A percentile compares a stretch with the other conserved stretches of the same genome.
Conservation (phyloP, 768 basidiomycete genomes). For the Tulasnella sp. region DNA sequence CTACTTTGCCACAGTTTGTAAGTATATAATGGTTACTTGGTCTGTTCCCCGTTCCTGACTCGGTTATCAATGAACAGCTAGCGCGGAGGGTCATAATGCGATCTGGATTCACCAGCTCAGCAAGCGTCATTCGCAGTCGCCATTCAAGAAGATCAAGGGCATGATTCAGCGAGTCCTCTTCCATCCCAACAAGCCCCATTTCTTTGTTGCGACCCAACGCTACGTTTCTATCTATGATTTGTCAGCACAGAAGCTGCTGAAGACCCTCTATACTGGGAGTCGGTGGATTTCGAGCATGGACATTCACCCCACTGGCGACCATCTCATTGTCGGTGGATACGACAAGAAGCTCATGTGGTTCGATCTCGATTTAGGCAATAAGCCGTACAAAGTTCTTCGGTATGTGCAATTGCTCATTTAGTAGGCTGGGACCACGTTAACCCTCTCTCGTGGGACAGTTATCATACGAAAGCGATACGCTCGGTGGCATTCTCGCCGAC, state of each 20-base stretch:
- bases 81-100: slow-evolving; percentile 65
- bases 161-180: slow-evolving; percentile 85
- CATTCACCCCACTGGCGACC: slow-evolving; percentile 91
- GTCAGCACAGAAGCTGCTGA: slow-evolving; percentile 85
- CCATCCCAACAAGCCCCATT: slow-evolving; percentile 91
- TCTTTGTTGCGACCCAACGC: slow-evolving; percentile 98
- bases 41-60: background rate
- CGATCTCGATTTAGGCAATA: slow-evolving; percentile 92
- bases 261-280: slow-evolving; percentile 91
- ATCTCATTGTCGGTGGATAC: slow-evolving; percentile 95
- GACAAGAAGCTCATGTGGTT: slow-evolving; percentile 99
- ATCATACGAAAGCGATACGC: slow-evolving; percentile 90
- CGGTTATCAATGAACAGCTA: slow-evolving; percentile 42
- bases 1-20: slow-evolving; percentile 92
- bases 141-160: slow-evolving; percentile 94
- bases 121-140: slow-evolving; percentile 92
- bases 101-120: slow-evolving; percentile 97
- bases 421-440: background rate
- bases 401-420: slow-evolving; percentile 37
- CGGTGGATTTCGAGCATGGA: slow-evolving; percentile 98
- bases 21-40: slow-evolving; percentile 35
- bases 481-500: slow-evolving; percentile 89
- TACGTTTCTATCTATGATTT: slow-evolving; percentile 95
- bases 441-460: slow-evolving; percentile 47
- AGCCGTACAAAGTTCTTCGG: slow-evolving; percentile 96